Percentiles rank a stretch among this genome's conserved stretches.
These are phyloP conservation scores for Trichosanthes truncata DNA, from an alignment of 306 rosid genomes.

Conservation along the genomic window DNA sequence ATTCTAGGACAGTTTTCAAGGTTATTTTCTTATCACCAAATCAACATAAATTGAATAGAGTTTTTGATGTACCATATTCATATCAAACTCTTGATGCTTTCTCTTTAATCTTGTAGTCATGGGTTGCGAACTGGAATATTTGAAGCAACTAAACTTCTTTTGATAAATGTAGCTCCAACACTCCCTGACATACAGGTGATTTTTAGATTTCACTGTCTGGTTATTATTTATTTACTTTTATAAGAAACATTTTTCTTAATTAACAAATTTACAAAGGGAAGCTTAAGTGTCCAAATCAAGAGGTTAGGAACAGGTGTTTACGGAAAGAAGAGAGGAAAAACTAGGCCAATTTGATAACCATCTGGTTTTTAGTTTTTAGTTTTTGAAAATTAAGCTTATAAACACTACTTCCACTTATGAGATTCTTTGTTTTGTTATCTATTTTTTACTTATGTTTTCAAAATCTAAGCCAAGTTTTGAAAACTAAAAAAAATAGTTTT, in stretches of 20 bases:
- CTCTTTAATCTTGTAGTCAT: constrained; percentile 58
- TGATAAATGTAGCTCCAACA: constrained; percentile 82
- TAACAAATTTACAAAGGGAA: neutral
- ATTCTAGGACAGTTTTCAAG: constrained; percentile 98
- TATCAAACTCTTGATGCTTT: constrained; percentile 19
- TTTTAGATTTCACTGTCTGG: neutral
- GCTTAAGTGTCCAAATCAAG: neutral
- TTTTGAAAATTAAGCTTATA: no score
- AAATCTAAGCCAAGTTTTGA: no score
- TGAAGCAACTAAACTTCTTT: constrained; percentile 85
- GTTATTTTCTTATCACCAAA: constrained; percentile 28
- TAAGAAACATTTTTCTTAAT: neutral
- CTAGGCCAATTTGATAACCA: neutral
- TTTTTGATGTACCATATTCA: constrained; percentile 2
- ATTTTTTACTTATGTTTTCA: no score
- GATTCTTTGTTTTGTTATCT: no score
- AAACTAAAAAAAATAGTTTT: no score
- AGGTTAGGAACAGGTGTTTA: neutral
- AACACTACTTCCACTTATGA: no score
- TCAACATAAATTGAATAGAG: neutral
- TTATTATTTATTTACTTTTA: neutral
- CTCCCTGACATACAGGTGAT: constrained; percentile 89
- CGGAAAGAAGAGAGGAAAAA: neutral
- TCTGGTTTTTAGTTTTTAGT: no score
- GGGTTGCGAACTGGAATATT: constrained; percentile 96